phyloP scores from a whole-genome alignment of 1,284 basidiomycete genomes.

The Marasmius sp. region DNA sequence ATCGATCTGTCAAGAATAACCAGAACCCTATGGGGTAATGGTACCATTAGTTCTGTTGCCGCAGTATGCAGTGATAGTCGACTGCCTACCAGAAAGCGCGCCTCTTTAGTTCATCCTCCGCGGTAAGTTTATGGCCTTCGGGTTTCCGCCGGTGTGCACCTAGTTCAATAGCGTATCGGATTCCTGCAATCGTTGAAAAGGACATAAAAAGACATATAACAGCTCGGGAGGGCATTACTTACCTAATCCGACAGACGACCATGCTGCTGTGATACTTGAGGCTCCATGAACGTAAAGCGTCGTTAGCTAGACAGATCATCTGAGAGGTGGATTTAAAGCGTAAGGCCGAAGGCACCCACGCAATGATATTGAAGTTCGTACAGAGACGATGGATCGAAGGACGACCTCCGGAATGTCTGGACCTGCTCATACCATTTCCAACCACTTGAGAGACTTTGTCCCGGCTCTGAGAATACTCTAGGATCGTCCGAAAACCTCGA shows the following conservation, averaged over 20 bases:
- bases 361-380: conserved; percentile 37
- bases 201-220: neutral
- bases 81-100: conserved; percentile 53
- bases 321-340: neutral
- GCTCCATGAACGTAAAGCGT: neutral
- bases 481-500: conserved; percentile 46
- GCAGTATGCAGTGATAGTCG: neutral
- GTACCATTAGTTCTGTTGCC: neutral
- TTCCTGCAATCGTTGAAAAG: conserved; percentile 21
- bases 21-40: conserved; percentile 31
- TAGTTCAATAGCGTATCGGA: conserved; percentile 42
- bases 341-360: neutral
- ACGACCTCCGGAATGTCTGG: conserved; percentile 26
- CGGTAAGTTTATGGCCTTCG: conserved; percentile 20
- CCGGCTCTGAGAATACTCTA: conserved; percentile 32
- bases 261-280: neutral
- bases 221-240: neutral
- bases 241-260: neutral
- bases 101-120: conserved; percentile 48
- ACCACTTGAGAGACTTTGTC: conserved; percentile 35
- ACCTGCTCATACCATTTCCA: conserved; percentile 53
- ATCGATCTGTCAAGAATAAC: conserved; percentile 44
- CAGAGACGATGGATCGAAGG: conserved; percentile 33
- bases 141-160: conserved; percentile 30
- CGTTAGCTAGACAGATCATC: neutral